These are phyloP conservation scores for Annulohypoxylon maeteangense DNA, from an alignment of 495 filamentous ascomycete genomes.

Conservation along the genomic window DNA sequence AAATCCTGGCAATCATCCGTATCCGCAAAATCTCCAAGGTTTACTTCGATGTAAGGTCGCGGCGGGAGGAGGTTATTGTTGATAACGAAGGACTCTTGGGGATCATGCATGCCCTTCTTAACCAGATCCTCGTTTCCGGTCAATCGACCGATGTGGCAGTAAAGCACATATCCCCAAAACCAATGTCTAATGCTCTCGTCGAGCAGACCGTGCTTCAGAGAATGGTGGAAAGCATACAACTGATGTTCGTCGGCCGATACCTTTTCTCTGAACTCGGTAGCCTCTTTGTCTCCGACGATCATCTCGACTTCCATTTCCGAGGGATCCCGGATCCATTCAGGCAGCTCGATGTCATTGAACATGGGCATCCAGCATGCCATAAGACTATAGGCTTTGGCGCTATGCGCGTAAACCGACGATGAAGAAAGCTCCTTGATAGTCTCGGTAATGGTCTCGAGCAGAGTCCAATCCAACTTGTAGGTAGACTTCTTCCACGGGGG, in stretches of 20 bases:
- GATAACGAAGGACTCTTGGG: constrained; percentile 55
- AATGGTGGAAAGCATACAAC: background rate
- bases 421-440: background rate
- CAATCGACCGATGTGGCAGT: constrained; percentile 26
- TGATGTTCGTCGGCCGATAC: background rate
- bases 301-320: background rate
- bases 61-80: background rate
- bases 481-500: constrained; percentile 3
- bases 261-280: background rate
- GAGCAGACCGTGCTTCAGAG: background rate
- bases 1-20: background rate
- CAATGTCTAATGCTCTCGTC: background rate
- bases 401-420: background rate
- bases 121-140: constrained; percentile 16
- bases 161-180: constrained; percentile 16
- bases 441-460: background rate
- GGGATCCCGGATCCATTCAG: background rate
- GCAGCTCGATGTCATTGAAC: background rate
- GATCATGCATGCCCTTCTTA: constrained; percentile 42
- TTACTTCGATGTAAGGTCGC: background rate
- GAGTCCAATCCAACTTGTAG: background rate
- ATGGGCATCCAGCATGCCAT: background rate
- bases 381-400: background rate
- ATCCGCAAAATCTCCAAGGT: background rate
- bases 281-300: background rate